A percentile compares a stretch with the other conserved stretches of the same genome.
These are phyloP conservation scores for Didymella segeticola DNA, from an alignment of 2,329 filamentous ascomycete species.

Conservation along the genomic window DNA sequence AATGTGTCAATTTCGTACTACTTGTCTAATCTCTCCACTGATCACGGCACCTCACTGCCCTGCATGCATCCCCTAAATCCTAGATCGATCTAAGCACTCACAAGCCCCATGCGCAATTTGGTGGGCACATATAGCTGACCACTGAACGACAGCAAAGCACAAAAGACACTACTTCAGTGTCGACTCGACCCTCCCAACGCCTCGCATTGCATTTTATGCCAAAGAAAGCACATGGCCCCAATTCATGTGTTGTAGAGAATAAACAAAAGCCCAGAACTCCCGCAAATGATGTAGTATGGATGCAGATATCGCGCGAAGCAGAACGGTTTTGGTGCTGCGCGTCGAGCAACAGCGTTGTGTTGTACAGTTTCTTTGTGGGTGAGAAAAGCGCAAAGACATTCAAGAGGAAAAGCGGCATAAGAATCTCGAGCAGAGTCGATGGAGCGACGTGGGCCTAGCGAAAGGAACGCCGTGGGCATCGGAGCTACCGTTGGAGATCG, in stretches of 20 bases:
- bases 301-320: conserved; percentile 11
- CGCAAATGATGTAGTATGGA: conserved; percentile 28
- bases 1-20: conserved; percentile 10
- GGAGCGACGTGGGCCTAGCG: conserved; percentile 44
- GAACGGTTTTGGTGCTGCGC: conserved; percentile 18
- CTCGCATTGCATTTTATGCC: conserved; percentile 18
- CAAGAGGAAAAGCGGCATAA: conserved; percentile 3
- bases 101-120: conserved; percentile 27
- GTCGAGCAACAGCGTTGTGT: conserved; percentile 15
- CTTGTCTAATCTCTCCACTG: neutral
- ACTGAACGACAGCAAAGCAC: conserved; percentile 4
- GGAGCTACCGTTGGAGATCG: conserved; percentile 22
- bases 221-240: conserved; percentile 8
- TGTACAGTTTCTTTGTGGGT: conserved; percentile 18
- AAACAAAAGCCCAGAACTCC: conserved; percentile 23
- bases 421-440: conserved; percentile 6
- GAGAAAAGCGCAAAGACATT: conserved; percentile 16
- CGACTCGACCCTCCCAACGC: conserved; percentile 7
- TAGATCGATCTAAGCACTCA: conserved; percentile 12
- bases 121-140: conserved; percentile 12
- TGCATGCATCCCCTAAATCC: neutral
- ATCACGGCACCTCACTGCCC: neutral
- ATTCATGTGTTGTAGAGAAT: conserved; percentile 9
- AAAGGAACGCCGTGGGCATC: conserved; percentile 43
- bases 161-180: conserved; percentile 13